A percentile compares a stretch with the other conserved stretches of the same genome.
These are phyloP conservation scores for Smallanthus sonchifolius DNA, from an alignment of 129 eudicot species.

Conservation along the genomic window DNA sequence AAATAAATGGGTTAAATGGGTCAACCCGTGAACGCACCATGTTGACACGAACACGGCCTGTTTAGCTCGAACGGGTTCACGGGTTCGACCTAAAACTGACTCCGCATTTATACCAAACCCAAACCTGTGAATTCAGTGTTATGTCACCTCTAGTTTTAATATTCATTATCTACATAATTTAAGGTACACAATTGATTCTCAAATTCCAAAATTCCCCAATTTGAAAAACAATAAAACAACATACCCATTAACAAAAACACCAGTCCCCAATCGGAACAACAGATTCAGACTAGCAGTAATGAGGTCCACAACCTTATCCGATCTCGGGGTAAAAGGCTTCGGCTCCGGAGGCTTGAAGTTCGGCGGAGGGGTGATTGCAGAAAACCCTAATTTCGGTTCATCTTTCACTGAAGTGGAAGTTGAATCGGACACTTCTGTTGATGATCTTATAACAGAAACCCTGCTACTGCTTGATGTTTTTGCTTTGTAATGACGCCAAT, in stretches of 20 bases:
- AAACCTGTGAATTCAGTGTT: no score
- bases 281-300: conserved; percentile 64
- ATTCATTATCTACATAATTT: neutral
- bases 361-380: conserved; percentile 50
- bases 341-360: conserved; percentile 67
- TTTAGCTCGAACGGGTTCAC: no score
- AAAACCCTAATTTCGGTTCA: conserved; percentile 21
- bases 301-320: conserved; percentile 56
- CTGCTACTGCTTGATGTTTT: conserved; percentile 16
- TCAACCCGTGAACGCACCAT: no score
- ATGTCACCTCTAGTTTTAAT: no score
- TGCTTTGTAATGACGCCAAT: conserved; percentile 15
- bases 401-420: conserved; percentile 34
- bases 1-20: no score
- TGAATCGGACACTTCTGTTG: conserved; percentile 43
- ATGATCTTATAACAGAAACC: conserved; percentile 32
- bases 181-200: neutral
- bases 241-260: conserved; percentile 62
- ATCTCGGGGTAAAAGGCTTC: conserved; percentile 46
- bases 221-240: neutral
- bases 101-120: no score
- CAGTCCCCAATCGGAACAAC: conserved; percentile 59
- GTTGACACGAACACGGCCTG: no score
- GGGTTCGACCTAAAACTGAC: no score
- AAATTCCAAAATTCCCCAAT: neutral